Percentiles rank a stretch among this genome's conserved stretches.
These are phyloP conservation scores for Cystobasidium slooffiae DNA, from an alignment of 1,284 basidiomycete species.

Conservation along the genomic window DNA sequence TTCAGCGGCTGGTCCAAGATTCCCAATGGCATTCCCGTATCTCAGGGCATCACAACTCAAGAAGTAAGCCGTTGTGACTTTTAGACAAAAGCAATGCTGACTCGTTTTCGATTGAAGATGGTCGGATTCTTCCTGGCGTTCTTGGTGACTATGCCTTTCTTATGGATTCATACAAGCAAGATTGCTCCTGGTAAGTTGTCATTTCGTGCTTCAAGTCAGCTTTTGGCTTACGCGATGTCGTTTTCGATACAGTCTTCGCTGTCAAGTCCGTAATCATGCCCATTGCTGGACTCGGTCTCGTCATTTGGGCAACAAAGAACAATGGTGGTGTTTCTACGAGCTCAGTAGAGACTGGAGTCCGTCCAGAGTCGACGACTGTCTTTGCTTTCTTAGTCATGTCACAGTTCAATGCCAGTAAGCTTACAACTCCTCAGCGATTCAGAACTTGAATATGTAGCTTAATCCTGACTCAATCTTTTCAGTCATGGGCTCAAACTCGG, in stretches of 20 bases:
- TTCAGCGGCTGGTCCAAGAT: slow-evolving; percentile 52
- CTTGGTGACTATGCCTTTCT: slow-evolving; percentile 53
- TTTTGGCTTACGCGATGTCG: slow-evolving; percentile 50
- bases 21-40: slow-evolving; percentile 52
- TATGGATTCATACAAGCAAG: slow-evolving; percentile 49
- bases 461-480: not conserved
- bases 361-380: slow-evolving; percentile 15
- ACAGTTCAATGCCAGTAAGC: slow-evolving; percentile 48
- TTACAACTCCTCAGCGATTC: not conserved
- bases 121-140: slow-evolving; percentile 55
- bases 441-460: not conserved
- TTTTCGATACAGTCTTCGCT: slow-evolving; percentile 43
- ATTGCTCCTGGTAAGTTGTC: slow-evolving; percentile 47
- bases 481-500: slow-evolving; percentile 48
- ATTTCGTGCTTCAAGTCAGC: slow-evolving; percentile 14
- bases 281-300: slow-evolving; percentile 54
- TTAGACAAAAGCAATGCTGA: too few species aligned
- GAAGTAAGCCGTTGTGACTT: slow-evolving; percentile 15
- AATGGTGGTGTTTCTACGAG: slow-evolving; percentile 53
- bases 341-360: slow-evolving; percentile 42
- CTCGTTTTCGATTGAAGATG: slow-evolving; percentile 38
- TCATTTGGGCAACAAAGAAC: slow-evolving; percentile 54
- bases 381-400: slow-evolving; percentile 47
- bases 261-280: slow-evolving; percentile 55
- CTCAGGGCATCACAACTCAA: slow-evolving; percentile 50